Evolutionary conservation across 257 asterid genomes (phyloP).

Genomic region (Capsicum baccatum): DNA sequence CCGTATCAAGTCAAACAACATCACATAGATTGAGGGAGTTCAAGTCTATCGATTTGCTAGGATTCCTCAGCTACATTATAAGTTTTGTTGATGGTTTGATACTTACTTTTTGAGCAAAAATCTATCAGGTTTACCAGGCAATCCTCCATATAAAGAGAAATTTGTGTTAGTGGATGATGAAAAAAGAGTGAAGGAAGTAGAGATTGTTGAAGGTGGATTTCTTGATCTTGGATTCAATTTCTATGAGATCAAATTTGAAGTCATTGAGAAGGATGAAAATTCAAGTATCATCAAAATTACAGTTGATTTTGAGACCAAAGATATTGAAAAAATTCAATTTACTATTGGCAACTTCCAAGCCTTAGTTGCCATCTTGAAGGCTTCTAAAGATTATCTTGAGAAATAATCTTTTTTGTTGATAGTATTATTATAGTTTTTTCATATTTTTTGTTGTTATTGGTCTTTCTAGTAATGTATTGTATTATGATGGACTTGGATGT

Average conservation of each 20-base stretch:
- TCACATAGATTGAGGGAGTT: no score
- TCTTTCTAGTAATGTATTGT: background rate
- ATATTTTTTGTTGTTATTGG: background rate
- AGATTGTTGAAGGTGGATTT: constrained; percentile 20
- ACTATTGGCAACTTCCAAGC: background rate
- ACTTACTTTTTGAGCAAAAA: background rate
- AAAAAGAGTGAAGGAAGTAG: background rate
- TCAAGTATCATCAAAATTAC: background rate
- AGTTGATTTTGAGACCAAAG: background rate
- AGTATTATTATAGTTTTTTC: background rate
- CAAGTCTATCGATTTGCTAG: no score
- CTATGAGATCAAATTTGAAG: background rate
- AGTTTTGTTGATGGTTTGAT: background rate
- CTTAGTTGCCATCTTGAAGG: background rate
- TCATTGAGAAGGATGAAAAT: background rate
- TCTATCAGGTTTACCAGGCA: background rate
- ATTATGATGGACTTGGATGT: background rate
- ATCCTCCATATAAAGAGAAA: constrained; percentile 21
- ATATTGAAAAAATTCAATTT: background rate
- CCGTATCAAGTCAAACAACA: background rate
- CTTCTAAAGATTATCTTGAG: background rate
- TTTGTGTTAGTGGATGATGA: background rate
- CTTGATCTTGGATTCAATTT: background rate
- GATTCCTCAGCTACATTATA: no score
- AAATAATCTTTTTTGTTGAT: background rate